A percentile compares a stretch with the other conserved stretches of the same genome.
Conservation (phyloP, 176 grass and related monocot species). For the Triticum dicoccoides region DNA sequence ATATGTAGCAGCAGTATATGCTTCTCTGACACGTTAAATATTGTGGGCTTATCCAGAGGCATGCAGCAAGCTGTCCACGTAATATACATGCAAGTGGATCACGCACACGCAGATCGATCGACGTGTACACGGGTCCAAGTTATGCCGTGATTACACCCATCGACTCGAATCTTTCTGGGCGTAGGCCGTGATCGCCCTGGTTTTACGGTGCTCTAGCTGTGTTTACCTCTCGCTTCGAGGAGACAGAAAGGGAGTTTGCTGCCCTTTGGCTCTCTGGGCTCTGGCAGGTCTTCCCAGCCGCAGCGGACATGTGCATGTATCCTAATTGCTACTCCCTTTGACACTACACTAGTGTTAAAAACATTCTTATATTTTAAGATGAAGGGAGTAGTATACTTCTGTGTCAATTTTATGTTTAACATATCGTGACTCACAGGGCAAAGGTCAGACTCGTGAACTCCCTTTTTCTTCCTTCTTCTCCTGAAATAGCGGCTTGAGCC, state of each 20-base stretch:
- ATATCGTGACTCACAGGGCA: neutral
- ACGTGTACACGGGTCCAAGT: neutral
- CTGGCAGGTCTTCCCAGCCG: too few species aligned
- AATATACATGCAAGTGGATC: neutral
- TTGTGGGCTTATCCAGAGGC: neutral
- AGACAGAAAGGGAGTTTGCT: neutral
- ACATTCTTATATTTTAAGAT: too few species aligned
- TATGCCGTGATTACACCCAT: too few species aligned
- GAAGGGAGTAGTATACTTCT: too few species aligned
- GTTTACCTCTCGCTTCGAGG: neutral
- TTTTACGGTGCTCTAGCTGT: neutral
- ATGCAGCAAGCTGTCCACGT: neutral
- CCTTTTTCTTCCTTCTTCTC: neutral
- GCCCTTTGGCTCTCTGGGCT: neutral
- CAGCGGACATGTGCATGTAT: neutral
- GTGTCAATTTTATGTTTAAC: neutral
- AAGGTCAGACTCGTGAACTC: neutral
- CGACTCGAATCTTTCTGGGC: too few species aligned
- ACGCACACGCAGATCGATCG: neutral
- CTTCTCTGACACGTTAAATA: neutral
- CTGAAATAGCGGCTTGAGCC: neutral
- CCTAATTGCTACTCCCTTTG: neutral
- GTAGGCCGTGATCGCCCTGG: neutral
- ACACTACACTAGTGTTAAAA: too few species aligned
- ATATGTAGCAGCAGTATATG: neutral